Conservation (phyloP, 164 flowering plant genomes). For the Tinospora cordifolia region DNA sequence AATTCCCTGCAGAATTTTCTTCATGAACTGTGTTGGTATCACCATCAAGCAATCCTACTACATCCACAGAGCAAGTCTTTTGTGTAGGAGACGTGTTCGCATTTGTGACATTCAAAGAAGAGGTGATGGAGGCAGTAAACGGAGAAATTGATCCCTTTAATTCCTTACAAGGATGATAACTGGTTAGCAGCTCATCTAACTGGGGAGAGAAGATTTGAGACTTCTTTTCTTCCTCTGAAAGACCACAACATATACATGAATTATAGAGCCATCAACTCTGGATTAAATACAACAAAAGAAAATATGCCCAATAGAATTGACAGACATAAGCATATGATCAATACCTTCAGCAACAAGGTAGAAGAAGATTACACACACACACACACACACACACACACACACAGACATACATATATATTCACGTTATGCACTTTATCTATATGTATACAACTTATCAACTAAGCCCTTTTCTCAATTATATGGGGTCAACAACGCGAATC, state of each 20-base stretch:
- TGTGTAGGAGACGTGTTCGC: conserved; percentile 9
- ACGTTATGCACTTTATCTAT: no score
- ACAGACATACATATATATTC: no score
- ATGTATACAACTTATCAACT: no score
- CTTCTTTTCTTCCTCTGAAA: conserved; percentile 57
- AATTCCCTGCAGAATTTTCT: conserved; percentile 10
- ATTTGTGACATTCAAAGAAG: conserved; percentile 11
- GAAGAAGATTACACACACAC: no score
- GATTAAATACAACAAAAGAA: not conserved
- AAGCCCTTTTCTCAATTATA: no score
- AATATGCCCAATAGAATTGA: not conserved
- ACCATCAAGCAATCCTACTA: conserved; percentile 5
- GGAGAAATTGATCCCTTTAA: conserved; percentile 3
- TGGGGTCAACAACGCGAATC: no score
- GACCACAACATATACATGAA: conserved; percentile 8
- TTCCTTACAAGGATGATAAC: conserved; percentile 15
- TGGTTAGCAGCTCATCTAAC: conserved; percentile 23
- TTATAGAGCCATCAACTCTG: not conserved
- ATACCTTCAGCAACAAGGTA: not conserved
- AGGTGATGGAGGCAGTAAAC: conserved; percentile 2
- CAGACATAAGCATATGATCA: not conserved
- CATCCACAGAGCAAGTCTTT: conserved; percentile 3
- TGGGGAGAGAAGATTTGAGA: conserved; percentile 48
- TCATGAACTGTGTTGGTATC: not conserved
- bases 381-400: no score